Evolutionary conservation across 2,329 filamentous ascomycete species (phyloP).

Genomic region (Calonectria pteridis): DNA sequence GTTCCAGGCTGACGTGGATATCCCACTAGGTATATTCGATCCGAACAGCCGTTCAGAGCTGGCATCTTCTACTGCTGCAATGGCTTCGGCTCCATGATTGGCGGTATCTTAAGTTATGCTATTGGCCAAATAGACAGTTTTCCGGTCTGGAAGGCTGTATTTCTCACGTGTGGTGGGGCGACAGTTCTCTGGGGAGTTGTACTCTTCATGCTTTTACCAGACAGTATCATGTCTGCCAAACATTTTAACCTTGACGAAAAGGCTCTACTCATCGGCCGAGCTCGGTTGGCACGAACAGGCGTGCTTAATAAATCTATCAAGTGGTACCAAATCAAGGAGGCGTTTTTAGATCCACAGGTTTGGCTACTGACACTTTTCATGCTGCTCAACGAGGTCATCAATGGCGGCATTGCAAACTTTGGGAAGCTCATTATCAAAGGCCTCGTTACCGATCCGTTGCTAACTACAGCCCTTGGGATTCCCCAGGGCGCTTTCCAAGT

Average conservation of each 20-base stretch:
- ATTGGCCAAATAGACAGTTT: constrained; percentile 61
- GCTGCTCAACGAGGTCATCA: constrained; percentile 65
- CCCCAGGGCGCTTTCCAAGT: constrained; percentile 66
- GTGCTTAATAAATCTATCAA: constrained; percentile 61
- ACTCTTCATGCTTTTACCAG: constrained; percentile 58
- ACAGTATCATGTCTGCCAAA: constrained; percentile 53
- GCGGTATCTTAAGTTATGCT: constrained; percentile 61
- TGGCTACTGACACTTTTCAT: constrained; percentile 66
- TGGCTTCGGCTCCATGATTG: constrained; percentile 56
- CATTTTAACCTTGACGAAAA: constrained; percentile 33
- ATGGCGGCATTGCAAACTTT: constrained; percentile 66
- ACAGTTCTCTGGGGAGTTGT: constrained; percentile 61
- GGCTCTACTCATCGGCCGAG: constrained; percentile 69
- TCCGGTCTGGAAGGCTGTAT: constrained; percentile 64
- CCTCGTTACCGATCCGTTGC: constrained; percentile 46
- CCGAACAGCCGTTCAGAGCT: constrained; percentile 59
- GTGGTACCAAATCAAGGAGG: constrained; percentile 60
- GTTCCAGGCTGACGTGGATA: background rate
- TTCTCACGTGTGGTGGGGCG: constrained; percentile 60
- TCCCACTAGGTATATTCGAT: constrained; percentile 51
- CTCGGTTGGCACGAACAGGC: constrained; percentile 61
- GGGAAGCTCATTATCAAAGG: constrained; percentile 65
- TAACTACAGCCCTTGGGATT: constrained; percentile 64
- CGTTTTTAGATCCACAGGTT: constrained; percentile 61
- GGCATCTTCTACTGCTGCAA: constrained; percentile 54